Evolutionary conservation across 2,329 filamentous ascomycete species (phyloP), one percentile per base, ranked within the genome.

Genomic region (Lecanosticta acicola): DNA sequence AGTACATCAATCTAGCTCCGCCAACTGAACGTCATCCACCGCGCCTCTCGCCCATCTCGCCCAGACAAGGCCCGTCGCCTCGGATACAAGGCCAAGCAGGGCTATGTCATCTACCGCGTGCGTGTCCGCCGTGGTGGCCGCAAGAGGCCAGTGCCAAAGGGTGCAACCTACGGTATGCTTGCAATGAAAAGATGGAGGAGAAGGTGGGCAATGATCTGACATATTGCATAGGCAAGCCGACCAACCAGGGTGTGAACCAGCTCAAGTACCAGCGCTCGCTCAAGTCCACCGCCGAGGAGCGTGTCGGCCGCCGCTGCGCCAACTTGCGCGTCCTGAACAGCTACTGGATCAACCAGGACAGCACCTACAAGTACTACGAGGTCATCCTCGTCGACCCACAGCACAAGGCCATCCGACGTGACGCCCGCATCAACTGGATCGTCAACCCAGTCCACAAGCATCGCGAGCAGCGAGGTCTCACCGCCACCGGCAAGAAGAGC

Each of bases 261-360:
- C 89, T 98, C 73, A 98, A 98, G 84, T 98, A 97, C 86, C 94
- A 98, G 84, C 88, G 91, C 74, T 97, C 93, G 63, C 90, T 97
- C 73, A 86, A 85, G 75, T 81, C 91, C 67, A 98, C 93, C 66
- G 94, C 94, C 67, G 94, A 98, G 82, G 93, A 98, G 85, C 93
- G 93, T 86, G 91, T 98, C 71, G 93, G 94, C 70, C 90, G 90
- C 75, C 90, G 91, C 73, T 96, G 90, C 80, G 89, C 90, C 77
- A 98, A 98, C 80, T 78, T 98, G 74, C 89, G 93, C 71, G 93
- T 98, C 70, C 86, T 98, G 70, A 98, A 98, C 87, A 97, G 91
- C 58, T 98, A 98, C 90, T 98, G 94, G 94, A 88, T 98, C 81
- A 98, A 98, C 87, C 89, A 97, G 83, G 93, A 98, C 81, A 96